Conservation (phyloP, 2,329 filamentous ascomycete species). For the Hirsutella minnesotensis region DNA sequence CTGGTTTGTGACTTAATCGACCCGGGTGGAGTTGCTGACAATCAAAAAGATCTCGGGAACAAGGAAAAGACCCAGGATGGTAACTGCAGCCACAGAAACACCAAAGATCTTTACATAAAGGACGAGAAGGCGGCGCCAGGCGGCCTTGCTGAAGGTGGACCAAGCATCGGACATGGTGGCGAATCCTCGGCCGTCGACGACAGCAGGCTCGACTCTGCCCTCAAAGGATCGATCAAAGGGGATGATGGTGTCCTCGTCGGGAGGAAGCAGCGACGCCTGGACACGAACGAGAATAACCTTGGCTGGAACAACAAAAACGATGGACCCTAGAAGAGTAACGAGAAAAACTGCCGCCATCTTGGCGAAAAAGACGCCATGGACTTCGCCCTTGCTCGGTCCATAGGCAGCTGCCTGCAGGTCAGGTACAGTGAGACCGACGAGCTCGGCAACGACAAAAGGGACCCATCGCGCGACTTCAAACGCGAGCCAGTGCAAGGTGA, state of each 20-base stretch:
- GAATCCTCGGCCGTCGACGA: slow-evolving; percentile 61
- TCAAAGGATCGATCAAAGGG: slow-evolving; percentile 82
- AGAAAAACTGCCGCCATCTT: slow-evolving; percentile 35
- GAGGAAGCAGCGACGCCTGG: slow-evolving; percentile 75
- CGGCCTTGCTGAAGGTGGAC: slow-evolving; percentile 61
- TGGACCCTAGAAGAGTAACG: slow-evolving; percentile 35
- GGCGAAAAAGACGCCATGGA: slow-evolving; percentile 17
- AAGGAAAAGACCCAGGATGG: slow-evolving; percentile 35
- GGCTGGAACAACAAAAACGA: slow-evolving; percentile 62
- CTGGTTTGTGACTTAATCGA: too few relatives aligned
- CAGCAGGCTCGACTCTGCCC: slow-evolving; percentile 62
- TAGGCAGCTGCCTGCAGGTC: slow-evolving; percentile 18
- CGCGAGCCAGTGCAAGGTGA: slow-evolving; percentile 49
- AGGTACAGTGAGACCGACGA: slow-evolving; percentile 32
- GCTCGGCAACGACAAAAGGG: slow-evolving; percentile 28
- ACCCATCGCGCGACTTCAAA: slow-evolving; percentile 36
- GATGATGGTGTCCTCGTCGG: slow-evolving; percentile 72
- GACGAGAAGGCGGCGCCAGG: slow-evolving; percentile 62
- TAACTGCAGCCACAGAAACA: slow-evolving; percentile 35
- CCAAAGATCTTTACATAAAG: slow-evolving; percentile 61
- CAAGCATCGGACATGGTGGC: slow-evolving; percentile 66
- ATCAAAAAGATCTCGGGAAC: slow-evolving; percentile 38
- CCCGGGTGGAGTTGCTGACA: slow-evolving; percentile 6
- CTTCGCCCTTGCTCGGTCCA: slow-evolving; percentile 10
- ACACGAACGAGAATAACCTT: slow-evolving; percentile 69